phyloP scores from a whole-genome alignment of 2,329 filamentous ascomycete species.

The Penicillium frequentans region DNA sequence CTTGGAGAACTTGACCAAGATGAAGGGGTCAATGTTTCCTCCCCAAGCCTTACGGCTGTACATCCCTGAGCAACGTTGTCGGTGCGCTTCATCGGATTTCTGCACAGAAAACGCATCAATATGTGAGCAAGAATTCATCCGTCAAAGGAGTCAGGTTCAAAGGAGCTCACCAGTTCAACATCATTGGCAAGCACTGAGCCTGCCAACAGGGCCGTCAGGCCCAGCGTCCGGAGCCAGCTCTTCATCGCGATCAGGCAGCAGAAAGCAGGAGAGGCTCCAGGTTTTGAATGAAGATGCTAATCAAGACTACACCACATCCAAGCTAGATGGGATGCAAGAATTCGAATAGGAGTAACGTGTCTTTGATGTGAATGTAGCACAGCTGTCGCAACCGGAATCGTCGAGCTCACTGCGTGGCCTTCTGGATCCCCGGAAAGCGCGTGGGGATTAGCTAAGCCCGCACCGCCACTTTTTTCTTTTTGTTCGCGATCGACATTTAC shows the following conservation, averaged over 20 bases:
- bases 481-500: slow-evolving; percentile 6
- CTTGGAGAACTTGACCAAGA: slow-evolving; percentile 75
- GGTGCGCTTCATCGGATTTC: slow-evolving; percentile 74
- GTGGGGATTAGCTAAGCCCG: slow-evolving; percentile 29
- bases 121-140: not conserved
- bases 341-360: not conserved
- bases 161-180: slow-evolving; percentile 42
- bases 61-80: slow-evolving; percentile 89
- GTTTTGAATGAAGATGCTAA: slow-evolving; percentile 15
- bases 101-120: slow-evolving; percentile 35
- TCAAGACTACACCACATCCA: slow-evolving; percentile 21
- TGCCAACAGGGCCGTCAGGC: slow-evolving; percentile 39
- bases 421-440: slow-evolving; percentile 15
- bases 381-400: slow-evolving; percentile 3
- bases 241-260: slow-evolving; percentile 37
- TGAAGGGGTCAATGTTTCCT: slow-evolving; percentile 83
- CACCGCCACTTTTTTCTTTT: slow-evolving; percentile 20
- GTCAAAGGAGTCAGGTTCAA: not conserved
- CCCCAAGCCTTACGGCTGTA: slow-evolving; percentile 89
- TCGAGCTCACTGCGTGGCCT: slow-evolving; percentile 12
- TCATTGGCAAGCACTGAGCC: slow-evolving; percentile 45
- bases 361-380: not conserved
- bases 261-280: slow-evolving; percentile 27
- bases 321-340: not conserved
- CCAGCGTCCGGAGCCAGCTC: slow-evolving; percentile 39